Conservation (phyloP, 352 stramenopile genomes). For the Globisporangium cystogenes region DNA sequence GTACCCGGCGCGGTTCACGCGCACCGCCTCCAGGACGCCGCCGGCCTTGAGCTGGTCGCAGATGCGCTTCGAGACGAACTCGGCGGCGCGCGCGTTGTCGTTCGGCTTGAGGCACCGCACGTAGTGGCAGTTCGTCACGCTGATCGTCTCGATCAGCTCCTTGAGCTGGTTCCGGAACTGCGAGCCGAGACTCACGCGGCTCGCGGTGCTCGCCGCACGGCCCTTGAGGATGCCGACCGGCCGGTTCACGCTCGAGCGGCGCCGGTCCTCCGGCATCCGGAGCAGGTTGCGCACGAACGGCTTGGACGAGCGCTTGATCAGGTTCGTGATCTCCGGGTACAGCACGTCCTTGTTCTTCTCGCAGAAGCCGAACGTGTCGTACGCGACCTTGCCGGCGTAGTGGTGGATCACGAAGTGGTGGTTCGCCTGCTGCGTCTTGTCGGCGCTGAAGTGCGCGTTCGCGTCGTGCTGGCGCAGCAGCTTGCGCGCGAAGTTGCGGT, state of each 20-base stretch:
- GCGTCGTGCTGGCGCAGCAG: conserved; percentile 63
- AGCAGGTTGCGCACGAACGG: conserved; percentile 64
- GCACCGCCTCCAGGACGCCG: conserved; percentile 98
- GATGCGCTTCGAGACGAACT: conserved; percentile 88
- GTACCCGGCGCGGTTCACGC: conserved; percentile 96
- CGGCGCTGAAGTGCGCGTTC: conserved; percentile 68
- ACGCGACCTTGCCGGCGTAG: conserved; percentile 93
- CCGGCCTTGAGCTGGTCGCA: conserved; percentile 97
- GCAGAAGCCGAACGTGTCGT: conserved; percentile 92
- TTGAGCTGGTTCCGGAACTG: conserved; percentile 93
- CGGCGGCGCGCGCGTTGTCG: conserved; percentile 86
- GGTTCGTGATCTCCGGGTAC: conserved; percentile 74
- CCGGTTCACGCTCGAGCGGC: conserved; percentile 11
- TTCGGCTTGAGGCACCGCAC: conserved; percentile 99
- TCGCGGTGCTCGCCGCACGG: conserved; percentile 24
- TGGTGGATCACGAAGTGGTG: conserved; percentile 85
- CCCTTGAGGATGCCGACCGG: conserved; percentile 25
- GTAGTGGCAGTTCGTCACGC: conserved; percentile 95
- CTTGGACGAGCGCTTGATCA: conserved; percentile 69
- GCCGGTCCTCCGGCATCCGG: conserved; percentile 14
- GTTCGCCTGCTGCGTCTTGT: conserved; percentile 75
- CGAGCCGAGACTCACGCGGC: conserved; percentile 62
- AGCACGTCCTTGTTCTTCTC: conserved; percentile 96
- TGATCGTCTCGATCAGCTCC: conserved; percentile 91
- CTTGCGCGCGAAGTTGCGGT: conserved; percentile 85